A percentile compares a stretch with the other conserved stretches of the same genome.
phyloP scores from a whole-genome alignment of 306 rosid species.

The Castanea sativa region DNA sequence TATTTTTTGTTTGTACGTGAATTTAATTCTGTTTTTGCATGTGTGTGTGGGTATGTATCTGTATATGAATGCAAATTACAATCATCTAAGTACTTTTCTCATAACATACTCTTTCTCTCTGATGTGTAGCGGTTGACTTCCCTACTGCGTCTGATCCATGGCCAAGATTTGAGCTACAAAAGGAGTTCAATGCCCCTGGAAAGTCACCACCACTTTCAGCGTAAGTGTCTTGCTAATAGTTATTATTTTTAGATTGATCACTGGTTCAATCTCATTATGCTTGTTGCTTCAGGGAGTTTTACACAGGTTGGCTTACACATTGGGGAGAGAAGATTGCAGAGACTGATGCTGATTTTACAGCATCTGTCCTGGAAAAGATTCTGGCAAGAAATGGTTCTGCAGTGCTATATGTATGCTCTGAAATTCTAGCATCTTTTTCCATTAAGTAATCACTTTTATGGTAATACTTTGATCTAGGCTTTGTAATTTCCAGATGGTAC shows the following conservation, averaged over 20 bases:
- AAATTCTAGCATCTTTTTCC: constrained; percentile 13
- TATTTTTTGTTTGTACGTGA: neutral
- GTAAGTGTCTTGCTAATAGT: constrained; percentile 44
- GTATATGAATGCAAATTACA: neutral
- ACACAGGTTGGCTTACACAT: constrained; percentile 98
- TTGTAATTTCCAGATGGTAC: constrained; percentile 71
- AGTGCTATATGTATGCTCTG: constrained; percentile 70
- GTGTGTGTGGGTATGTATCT: neutral
- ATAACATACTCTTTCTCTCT: constrained; percentile 22
- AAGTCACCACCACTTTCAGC: constrained; percentile 91
- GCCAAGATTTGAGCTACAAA: constrained; percentile 89
- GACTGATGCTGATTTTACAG: constrained; percentile 73
- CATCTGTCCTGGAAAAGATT: constrained; percentile 64
- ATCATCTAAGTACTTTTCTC: constrained; percentile 10
- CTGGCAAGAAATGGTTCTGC: constrained; percentile 82
- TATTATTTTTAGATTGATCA: constrained; percentile 22
- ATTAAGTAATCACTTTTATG: constrained; percentile 14
- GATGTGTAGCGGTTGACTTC: constrained; percentile 83
- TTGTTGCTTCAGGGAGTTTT: constrained; percentile 73
- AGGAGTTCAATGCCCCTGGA: constrained; percentile 88
- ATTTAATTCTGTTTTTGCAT: neutral
- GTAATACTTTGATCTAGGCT: constrained; percentile 15
- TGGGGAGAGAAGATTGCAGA: constrained; percentile 82
- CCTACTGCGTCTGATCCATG: constrained; percentile 74
- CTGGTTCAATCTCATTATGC: constrained; percentile 25